These are phyloP conservation scores for Pleurotus citrinopileatus DNA, from an alignment of 768 basidiomycete genomes.

Conservation along the genomic window DNA sequence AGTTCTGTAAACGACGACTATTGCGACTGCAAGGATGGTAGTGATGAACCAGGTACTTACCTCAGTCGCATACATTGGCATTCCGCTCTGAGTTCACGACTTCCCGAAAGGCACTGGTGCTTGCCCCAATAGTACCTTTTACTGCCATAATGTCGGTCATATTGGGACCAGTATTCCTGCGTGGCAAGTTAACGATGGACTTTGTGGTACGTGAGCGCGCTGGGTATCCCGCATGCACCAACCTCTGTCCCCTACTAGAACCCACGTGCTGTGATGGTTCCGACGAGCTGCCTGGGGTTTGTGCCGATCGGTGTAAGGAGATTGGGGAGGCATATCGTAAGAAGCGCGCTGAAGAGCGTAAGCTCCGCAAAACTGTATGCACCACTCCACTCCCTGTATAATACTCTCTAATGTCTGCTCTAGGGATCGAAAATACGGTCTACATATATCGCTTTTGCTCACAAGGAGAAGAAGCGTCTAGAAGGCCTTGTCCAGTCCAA, in stretches of 20 bases:
- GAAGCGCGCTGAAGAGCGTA: conserved; percentile 69
- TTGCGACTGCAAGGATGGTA: conserved; percentile 94
- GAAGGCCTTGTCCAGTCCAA: conserved; percentile 58
- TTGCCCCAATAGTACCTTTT: conserved; percentile 73
- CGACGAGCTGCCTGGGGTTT: conserved; percentile 82
- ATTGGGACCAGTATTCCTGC: conserved; percentile 75
- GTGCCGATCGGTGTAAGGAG: conserved; percentile 73
- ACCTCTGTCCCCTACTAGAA: conserved; percentile 47
- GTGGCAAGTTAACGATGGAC: conserved; percentile 86
- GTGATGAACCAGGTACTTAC: conserved; percentile 83
- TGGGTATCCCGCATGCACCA: neutral
- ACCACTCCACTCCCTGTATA: neutral
- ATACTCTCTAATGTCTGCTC: neutral
- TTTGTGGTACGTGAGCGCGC: conserved; percentile 68
- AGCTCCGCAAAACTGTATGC: conserved; percentile 76
- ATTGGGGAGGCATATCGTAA: conserved; percentile 69
- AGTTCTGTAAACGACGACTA: conserved; percentile 88
- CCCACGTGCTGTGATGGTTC: conserved; percentile 94
- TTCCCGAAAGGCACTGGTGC: conserved; percentile 71
- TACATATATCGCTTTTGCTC: conserved; percentile 83
- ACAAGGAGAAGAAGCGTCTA: conserved; percentile 85
- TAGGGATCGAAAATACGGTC: conserved; percentile 91
- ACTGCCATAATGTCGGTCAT: conserved; percentile 87
- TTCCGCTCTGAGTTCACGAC: neutral
- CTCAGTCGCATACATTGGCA: neutral